Percentiles rank a stretch among this genome's conserved stretches.
phyloP scores from a whole-genome alignment of 495 filamentous ascomycete species.

The Penicillium malachiteum region DNA sequence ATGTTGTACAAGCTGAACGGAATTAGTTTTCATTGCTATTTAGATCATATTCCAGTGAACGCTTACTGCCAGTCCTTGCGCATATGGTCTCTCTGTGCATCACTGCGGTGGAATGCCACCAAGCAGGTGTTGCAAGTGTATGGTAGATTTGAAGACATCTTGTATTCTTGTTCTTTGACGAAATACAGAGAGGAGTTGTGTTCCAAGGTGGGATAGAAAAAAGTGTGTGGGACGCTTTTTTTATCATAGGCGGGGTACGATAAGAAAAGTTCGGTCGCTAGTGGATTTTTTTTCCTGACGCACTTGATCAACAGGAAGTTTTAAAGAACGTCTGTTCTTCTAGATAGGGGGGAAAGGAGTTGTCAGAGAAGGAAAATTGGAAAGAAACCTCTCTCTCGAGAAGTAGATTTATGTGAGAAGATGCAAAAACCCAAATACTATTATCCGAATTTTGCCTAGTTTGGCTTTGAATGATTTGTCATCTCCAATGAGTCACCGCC shows the following conservation, averaged over 20 bases:
- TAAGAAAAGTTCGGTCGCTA: slow-evolving; percentile 6
- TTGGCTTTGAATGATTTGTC: too few relatives aligned
- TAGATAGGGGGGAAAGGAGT: too few relatives aligned
- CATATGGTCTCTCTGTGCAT: slow-evolving; percentile 95
- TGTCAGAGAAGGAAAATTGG: too few relatives aligned
- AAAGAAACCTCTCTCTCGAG: too few relatives aligned
- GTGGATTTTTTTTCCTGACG: neutral
- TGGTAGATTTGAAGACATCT: slow-evolving; percentile 55
- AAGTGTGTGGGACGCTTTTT: neutral
- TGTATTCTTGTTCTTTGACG: slow-evolving; percentile 1
- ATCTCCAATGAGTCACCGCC: too few relatives aligned
- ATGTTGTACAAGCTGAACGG: slow-evolving; percentile 83
- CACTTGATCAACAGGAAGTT: too few relatives aligned
- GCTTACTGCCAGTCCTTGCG: slow-evolving; percentile 96
- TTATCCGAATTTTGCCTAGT: too few relatives aligned
- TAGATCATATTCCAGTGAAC: neutral
- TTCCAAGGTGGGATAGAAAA: slow-evolving; percentile 1
- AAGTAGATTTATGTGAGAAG: too few relatives aligned
- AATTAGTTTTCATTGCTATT: slow-evolving; percentile 2
- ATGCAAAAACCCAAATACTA: too few relatives aligned
- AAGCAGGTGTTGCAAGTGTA: slow-evolving; percentile 98
- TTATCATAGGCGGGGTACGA: slow-evolving; percentile 8
- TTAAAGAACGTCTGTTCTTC: too few relatives aligned
- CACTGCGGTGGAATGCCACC: slow-evolving; percentile 89
- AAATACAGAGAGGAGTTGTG: neutral